phyloP scores from a whole-genome alignment of 805 yeast species.

The Saturnispora quitensis region DNA sequence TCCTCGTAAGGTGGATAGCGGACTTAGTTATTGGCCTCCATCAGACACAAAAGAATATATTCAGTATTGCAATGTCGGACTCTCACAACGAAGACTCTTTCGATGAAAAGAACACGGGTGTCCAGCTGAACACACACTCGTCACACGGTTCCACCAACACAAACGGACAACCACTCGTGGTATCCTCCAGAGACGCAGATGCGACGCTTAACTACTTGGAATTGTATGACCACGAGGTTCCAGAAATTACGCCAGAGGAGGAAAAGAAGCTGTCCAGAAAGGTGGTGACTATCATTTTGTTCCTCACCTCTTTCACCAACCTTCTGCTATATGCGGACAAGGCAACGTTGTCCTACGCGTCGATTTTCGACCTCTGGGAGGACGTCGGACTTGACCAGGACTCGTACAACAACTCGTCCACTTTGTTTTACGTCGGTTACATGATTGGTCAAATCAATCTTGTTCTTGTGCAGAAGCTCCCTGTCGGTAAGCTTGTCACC shows the following conservation, averaged over 20 bases:
- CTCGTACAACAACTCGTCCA: conserved; percentile 37
- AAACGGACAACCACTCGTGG: neutral
- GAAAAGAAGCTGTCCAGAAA: conserved; percentile 32
- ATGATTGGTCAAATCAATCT: conserved; percentile 35
- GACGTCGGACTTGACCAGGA: conserved; percentile 35
- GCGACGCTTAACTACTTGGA: conserved; percentile 11
- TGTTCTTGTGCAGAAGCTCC: conserved; percentile 30
- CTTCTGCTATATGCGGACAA: conserved; percentile 42
- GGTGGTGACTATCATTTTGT: conserved; percentile 29
- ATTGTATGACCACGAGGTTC: conserved; percentile 16
- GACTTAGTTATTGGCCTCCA: neutral
- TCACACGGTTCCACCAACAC: neutral
- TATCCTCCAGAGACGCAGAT: conserved; percentile 11
- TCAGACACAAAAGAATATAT: no score
- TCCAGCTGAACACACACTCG: neutral
- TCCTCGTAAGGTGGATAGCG: neutral
- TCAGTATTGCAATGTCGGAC: neutral
- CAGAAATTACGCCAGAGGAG: conserved; percentile 35
- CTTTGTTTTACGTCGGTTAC: conserved; percentile 41
- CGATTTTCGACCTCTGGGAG: conserved; percentile 38
- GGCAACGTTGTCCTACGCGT: conserved; percentile 39
- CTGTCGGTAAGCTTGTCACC: conserved; percentile 25
- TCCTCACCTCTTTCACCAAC: conserved; percentile 32
- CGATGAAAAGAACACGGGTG: conserved; percentile 1
- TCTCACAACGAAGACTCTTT: neutral